These are phyloP conservation scores for Thelonectria rubi DNA, from an alignment of 2,329 filamentous ascomycete genomes.

Conservation along the genomic window DNA sequence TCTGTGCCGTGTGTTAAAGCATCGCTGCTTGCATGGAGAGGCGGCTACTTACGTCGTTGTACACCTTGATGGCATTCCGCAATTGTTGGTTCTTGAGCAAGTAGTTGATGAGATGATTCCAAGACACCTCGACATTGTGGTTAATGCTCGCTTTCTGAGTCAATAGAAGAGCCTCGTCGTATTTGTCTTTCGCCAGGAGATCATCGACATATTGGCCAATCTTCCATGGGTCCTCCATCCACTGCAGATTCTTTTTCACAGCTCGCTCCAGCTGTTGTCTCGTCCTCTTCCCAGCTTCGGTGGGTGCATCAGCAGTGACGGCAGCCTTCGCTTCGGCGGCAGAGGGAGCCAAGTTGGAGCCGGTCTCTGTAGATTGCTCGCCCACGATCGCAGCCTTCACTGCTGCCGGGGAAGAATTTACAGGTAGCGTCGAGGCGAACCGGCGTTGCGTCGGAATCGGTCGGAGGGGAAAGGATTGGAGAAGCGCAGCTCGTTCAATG, in stretches of 20 bases:
- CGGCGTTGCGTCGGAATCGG: conserved; percentile 16
- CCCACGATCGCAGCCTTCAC: background rate
- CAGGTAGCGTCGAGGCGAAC: conserved; percentile 27
- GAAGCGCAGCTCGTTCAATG: conserved; percentile 17
- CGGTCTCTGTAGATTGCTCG: background rate
- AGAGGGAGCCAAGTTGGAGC: too few species aligned
- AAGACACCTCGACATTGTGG: conserved; percentile 75
- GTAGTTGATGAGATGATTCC: conserved; percentile 86
- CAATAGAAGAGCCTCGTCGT: conserved; percentile 73
- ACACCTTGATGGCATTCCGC: conserved; percentile 77
- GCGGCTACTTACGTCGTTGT: conserved; percentile 74
- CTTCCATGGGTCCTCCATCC: conserved; percentile 75
- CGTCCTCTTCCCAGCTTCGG: conserved; percentile 32
- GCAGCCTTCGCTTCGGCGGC: background rate
- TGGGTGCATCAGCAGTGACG: conserved; percentile 20
- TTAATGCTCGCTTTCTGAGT: conserved; percentile 74
- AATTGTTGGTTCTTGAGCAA: conserved; percentile 69
- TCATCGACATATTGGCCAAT: conserved; percentile 73
- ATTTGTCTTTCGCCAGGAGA: conserved; percentile 66
- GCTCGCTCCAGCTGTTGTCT: conserved; percentile 47
- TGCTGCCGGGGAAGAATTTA: background rate
- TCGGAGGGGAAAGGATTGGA: conserved; percentile 23
- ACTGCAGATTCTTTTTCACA: conserved; percentile 66
- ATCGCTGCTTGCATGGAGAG: background rate
- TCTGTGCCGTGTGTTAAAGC: conserved; percentile 58